Evolutionary conservation across 2,329 filamentous ascomycete species (phyloP), one percentile per base, ranked within the genome.

Genomic region (Epichloe glyceriae): DNA sequence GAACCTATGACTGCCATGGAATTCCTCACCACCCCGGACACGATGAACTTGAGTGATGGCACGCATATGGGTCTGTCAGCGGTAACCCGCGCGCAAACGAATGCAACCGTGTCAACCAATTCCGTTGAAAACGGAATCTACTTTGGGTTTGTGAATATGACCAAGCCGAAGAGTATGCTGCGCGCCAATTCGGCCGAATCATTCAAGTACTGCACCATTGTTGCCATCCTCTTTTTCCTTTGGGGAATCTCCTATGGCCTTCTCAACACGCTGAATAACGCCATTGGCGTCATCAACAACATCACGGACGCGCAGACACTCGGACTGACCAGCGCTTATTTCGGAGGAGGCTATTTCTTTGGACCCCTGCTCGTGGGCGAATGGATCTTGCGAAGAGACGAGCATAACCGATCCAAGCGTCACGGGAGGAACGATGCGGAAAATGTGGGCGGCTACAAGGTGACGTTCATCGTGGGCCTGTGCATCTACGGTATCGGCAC

Each of bases 171-270:
- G 65, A 85, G 81, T 60, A 82, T 89, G 72, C 76, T 88, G 7
- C 72, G 79, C 20, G 78, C 80, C 51, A 80, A 77, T 1, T 73
- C 73, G 1, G 63, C 67, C 11, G 84, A 89, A 55, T 86, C 83
- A 0, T 69, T 86, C 56, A 85, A 82, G 55, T 87, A 88, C 55
- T 83, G 86, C 60, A 74, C 78, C 15, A 73, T 88, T 55, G 88
- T 94, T 20, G 87, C 86, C 1, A 76, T 90, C 6, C 71, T 95
- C 0, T 95, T 95, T 67, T 82, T 95, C 56, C 71, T 95, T 3
- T 95, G 88, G 89, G 90, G 90, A 0, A 85, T 95, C 52, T 89
- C 88, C 0, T 95, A 95, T 58, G 90, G 90, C 0, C 75, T 95
- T 2, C 72, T 95, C 5, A 88, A 93, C 60, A 85, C 83, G 0